Conservation (phyloP, 495 filamentous ascomycete species). For the Cudoniella acicularis region DNA sequence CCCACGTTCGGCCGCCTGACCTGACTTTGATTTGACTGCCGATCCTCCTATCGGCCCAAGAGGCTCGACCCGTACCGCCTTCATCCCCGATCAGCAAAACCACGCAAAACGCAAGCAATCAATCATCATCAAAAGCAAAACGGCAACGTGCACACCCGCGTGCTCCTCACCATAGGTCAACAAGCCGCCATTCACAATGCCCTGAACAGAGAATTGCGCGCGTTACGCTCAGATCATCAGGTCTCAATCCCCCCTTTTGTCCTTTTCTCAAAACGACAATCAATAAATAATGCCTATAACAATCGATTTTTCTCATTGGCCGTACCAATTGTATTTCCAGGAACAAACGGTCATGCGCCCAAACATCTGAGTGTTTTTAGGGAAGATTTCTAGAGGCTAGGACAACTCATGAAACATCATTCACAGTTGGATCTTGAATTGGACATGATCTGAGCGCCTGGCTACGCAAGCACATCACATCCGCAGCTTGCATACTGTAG, state of each 20-base stretch:
- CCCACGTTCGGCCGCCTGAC: not conserved
- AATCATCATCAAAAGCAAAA: not conserved
- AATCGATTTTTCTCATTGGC: constrained; percentile 3
- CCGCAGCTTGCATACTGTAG: not conserved
- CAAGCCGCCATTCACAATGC: not conserved
- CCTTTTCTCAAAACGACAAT: not conserved
- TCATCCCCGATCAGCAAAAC: not conserved
- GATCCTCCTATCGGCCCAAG: not conserved
- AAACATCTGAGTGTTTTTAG: not conserved
- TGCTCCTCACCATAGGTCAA: not conserved
- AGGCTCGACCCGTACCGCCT: constrained; percentile 1
- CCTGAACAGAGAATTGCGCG: not conserved
- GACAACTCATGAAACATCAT: constrained; percentile 8
- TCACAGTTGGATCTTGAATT: not conserved
- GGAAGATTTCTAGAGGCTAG: not conserved
- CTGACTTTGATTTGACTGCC: not conserved
- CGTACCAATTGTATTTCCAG: not conserved
- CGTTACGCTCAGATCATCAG: not conserved
- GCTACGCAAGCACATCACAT: not conserved
- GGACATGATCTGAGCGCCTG: not conserved
- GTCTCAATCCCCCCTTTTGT: not conserved
- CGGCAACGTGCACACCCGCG: not conserved
- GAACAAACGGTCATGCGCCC: not conserved
- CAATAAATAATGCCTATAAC: not conserved
- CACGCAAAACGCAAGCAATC: not conserved